Conservation (phyloP, 768 basidiomycete species). For the Suillus luteus region DNA sequence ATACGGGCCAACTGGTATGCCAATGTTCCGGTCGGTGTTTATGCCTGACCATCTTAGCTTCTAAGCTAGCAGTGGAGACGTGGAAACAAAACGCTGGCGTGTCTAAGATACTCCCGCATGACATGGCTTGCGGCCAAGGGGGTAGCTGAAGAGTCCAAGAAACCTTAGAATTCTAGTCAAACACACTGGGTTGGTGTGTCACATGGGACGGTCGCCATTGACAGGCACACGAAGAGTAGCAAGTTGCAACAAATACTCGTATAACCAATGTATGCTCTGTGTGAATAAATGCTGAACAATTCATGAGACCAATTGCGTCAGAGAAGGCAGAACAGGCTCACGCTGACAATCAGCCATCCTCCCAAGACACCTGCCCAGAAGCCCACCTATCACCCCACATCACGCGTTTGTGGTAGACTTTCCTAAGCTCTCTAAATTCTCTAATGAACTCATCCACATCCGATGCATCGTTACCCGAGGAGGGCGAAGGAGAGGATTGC, state of each 20-base stretch:
- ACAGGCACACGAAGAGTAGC: background rate
- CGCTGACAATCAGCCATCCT: conserved; percentile 42
- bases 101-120: background rate
- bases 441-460: conserved; percentile 87
- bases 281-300: background rate
- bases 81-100: too few relatives aligned
- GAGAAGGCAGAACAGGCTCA: background rate
- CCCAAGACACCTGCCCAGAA: conserved; percentile 85
- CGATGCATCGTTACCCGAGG: conserved; percentile 24
- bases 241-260: background rate
- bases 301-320: background rate
- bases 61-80: too few relatives aligned
- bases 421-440: conserved; percentile 84
- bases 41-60: too few relatives aligned
- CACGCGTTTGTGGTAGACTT: conserved; percentile 90
- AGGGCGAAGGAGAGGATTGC: conserved; percentile 49
- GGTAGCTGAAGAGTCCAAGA: background rate
- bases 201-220: background rate
- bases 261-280: background rate
- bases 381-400: conserved; percentile 91
- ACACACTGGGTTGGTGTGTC: background rate
- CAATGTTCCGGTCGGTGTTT: too few relatives aligned
- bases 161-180: background rate
- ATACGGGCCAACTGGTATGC: too few relatives aligned
- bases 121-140: background rate